Percentiles rank a stretch among this genome's conserved stretches.
phyloP scores from a whole-genome alignment of 768 basidiomycete genomes.

The Collybiopsis luxurians region DNA sequence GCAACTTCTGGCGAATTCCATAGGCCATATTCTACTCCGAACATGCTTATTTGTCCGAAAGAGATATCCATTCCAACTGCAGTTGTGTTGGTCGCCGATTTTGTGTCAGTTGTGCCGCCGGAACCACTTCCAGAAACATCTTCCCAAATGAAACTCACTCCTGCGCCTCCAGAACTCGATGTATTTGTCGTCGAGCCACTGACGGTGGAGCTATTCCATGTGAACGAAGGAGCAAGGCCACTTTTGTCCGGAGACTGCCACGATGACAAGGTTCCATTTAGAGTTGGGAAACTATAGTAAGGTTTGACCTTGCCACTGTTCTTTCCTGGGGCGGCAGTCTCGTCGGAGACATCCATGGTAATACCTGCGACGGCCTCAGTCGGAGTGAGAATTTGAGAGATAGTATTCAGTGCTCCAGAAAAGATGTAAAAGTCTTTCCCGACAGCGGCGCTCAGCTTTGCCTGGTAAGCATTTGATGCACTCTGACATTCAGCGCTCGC shows the following conservation, averaged over 20 bases:
- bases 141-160: slow-evolving; percentile 3
- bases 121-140: slow-evolving; percentile 1
- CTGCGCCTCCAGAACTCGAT: neutral
- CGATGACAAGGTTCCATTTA: neutral
- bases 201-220: neutral
- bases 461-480: neutral
- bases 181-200: neutral
- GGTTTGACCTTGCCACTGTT: neutral
- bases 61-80: neutral
- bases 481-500: neutral
- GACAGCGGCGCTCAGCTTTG: neutral
- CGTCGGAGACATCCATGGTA: slow-evolving; percentile 2
- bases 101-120: neutral
- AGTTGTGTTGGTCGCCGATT: neutral
- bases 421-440: slow-evolving; percentile 4
- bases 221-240: neutral
- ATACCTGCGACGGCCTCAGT: neutral
- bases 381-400: neutral
- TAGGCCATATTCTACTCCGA: neutral
- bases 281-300: neutral
- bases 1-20: neutral
- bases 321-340: neutral
- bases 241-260: neutral
- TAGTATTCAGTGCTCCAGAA: slow-evolving; percentile 1
- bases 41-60: neutral